Conservation (phyloP, 495 filamentous ascomycete genomes). For the Aspergillus saccharolyticus region DNA sequence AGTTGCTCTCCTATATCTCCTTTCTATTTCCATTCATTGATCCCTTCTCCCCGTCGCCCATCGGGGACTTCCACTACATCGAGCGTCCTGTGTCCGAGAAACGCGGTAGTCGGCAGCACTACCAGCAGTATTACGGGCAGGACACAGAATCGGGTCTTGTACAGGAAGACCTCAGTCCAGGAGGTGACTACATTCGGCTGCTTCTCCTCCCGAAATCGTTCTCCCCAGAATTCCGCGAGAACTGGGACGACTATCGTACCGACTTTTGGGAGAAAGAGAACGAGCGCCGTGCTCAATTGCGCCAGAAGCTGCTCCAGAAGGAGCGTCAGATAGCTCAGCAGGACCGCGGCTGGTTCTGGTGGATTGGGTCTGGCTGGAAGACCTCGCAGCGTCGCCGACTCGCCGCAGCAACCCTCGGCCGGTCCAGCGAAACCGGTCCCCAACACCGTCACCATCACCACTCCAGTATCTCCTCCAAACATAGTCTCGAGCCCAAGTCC, state of each 20-base stretch:
- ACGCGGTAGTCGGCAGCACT: conserved; percentile 34
- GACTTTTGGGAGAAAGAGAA: conserved; percentile 99
- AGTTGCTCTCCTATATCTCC: conserved; percentile 61
- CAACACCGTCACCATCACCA: conserved; percentile 31
- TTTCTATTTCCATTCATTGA: conserved; percentile 72
- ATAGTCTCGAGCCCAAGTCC: conserved; percentile 32
- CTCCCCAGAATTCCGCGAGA: conserved; percentile 89
- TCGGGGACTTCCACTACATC: conserved; percentile 62
- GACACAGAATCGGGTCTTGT: conserved; percentile 54
- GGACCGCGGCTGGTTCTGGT: conserved; percentile 78
- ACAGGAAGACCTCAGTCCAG: conserved; percentile 80
- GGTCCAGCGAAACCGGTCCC: conserved; percentile 20
- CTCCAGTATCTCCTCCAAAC: conserved; percentile 27
- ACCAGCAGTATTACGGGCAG: conserved; percentile 36
- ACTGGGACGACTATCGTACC: conserved; percentile 88
- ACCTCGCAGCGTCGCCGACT: conserved; percentile 46
- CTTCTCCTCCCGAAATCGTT: conserved; percentile 92
- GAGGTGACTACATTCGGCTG: conserved; percentile 87
- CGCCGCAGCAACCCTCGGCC: conserved; percentile 29
- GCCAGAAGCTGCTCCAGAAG: conserved; percentile 59
- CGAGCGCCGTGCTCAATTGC: conserved; percentile 70
- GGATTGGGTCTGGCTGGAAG: conserved; percentile 57
- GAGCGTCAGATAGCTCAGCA: conserved; percentile 60
- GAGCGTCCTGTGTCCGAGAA: conserved; percentile 49
- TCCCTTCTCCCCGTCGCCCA: conserved; percentile 57